Base-by-base conservation (phyloP, 805 yeast genomes). In the Suhomyces sp. region DNA sequence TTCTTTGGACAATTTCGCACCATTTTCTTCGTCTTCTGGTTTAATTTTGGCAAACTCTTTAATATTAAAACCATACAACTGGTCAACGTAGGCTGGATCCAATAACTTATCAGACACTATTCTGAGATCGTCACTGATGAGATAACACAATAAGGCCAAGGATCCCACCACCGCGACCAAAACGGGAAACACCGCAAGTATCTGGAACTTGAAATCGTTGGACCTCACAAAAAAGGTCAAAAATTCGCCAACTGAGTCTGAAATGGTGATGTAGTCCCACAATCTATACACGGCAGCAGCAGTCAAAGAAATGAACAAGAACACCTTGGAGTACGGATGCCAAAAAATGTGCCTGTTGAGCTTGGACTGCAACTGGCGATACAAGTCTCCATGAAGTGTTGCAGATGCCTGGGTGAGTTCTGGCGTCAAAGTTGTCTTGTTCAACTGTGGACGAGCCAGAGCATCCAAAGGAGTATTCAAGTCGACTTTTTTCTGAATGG, bases 341-440 rank as follows among this genome's bases (percentile, higher is more conserved):
- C 77, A 76, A 47, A 82, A 74, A 40, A 82, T 60, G 46, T 62
- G 60, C 53, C 63, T 75, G 63, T 79, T 81, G 50, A 82, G 72
- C 24, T 67, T 54, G 1, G 84, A 68, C 61, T 82, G 86, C 40
- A 72, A 64, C 56, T 72, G 76, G 23, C 79, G 63, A 52, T 81
- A 70, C 57, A 77, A 82, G 64, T 88, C 94, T 53, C 88, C 83
- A 29, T 86, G 82, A 54, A 87, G 68, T 53, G 82, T 84, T 51
- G 85, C 62, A 1, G 86, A 81, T 9, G 88, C 88, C 44, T 81
- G 80, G 1, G 86, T 74, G 41, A 76, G 73, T 29, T 79, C 82
- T 1, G 92, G 92, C 6, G 71, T 73, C 48, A 88, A 71, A 2
- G 68, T 65, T 0, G 80, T 61, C 36, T 82, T 72, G 46, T 67